Evolutionary conservation across 2,329 filamentous ascomycete species (phyloP), one percentile per base, ranked within the genome.

Genomic region (Paraconiothyrium sp.): DNA sequence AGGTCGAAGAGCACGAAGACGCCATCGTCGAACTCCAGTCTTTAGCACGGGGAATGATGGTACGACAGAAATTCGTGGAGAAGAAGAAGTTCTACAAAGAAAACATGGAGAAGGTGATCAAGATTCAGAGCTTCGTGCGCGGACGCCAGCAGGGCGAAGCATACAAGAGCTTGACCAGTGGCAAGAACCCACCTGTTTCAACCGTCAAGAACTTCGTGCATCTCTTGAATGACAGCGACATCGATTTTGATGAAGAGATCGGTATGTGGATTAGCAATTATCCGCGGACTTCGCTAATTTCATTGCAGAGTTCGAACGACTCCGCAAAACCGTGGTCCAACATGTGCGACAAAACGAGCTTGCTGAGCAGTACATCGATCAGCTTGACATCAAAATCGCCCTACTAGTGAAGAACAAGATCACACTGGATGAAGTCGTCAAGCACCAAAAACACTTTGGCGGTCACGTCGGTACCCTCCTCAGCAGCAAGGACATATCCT

Each of bases 351-450:
- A 97, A 71, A 99, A 99, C 73, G 95, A 99, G 80, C 90, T 97
- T 83, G 88, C 96, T 43, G 95, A 99, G 80, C 93, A 97, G 76
- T 99, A 99, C 75, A 97, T 99, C 69, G 94, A 97, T 72, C 95
- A 99, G 76, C 87, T 99, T 39, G 96, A 99, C 75, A 97, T 99
- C 84, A 99, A 99, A 82, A 99, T 99, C 77, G 95, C 95, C 1
- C 86, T 99, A 3, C 85, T 99, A 20, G 95, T 99, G 72, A 98
- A 98, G 85, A 99, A 99, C 86, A 99, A 99, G 80, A 99, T 99
- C 73, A 98, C 95, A 0, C 85, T 99, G 4, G 95, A 99, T 74
- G 96, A 99, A 80, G 95, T 99, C 32, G 92, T 99, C 58, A 93
- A 93, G 72, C 95, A 98, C 76, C 95, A 99, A 75, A 94, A 91